Percentiles rank a stretch among this genome's conserved stretches.
These are phyloP conservation scores for Stenocarpella maydis DNA, from an alignment of 2,329 filamentous ascomycete species.

Conservation along the genomic window DNA sequence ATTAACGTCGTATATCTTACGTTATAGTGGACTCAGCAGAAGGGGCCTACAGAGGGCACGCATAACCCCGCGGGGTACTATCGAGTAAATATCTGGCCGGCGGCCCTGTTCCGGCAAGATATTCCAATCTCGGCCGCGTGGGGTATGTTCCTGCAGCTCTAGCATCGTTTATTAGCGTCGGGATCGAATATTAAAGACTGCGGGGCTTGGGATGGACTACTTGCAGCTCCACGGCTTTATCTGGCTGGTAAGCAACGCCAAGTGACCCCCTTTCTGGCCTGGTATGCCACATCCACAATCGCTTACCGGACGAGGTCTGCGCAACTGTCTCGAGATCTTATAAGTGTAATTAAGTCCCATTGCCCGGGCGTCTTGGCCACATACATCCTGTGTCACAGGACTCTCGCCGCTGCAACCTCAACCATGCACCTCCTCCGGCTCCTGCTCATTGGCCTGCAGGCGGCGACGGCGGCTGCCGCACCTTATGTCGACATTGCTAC, in stretches of 20 bases:
- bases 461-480: not conserved
- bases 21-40: not conserved
- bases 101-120: not conserved
- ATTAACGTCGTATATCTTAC: conserved; percentile 12
- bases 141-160: not conserved
- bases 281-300: not conserved
- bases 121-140: conserved; percentile 4
- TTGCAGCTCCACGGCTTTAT: not conserved
- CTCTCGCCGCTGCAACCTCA: not conserved
- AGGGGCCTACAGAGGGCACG: not conserved
- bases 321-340: not conserved
- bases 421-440: conserved; percentile 4
- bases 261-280: not conserved
- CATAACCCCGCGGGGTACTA: conserved; percentile 10
- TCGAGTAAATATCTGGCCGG: not conserved
- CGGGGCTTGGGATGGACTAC: conserved; percentile 6
- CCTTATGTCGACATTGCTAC: not conserved
- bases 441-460: not conserved
- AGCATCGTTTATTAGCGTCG: not conserved
- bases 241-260: conserved; percentile 1
- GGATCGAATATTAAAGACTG: not conserved
- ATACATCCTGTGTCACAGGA: not conserved
- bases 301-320: not conserved
- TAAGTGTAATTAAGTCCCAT: not conserved
- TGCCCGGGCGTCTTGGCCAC: conserved; percentile 12